Percentiles rank a stretch among this genome's conserved stretches.
Evolutionary conservation across 2,329 filamentous ascomycete genomes (phyloP).

Genomic region (Arachnomyces sp.): DNA sequence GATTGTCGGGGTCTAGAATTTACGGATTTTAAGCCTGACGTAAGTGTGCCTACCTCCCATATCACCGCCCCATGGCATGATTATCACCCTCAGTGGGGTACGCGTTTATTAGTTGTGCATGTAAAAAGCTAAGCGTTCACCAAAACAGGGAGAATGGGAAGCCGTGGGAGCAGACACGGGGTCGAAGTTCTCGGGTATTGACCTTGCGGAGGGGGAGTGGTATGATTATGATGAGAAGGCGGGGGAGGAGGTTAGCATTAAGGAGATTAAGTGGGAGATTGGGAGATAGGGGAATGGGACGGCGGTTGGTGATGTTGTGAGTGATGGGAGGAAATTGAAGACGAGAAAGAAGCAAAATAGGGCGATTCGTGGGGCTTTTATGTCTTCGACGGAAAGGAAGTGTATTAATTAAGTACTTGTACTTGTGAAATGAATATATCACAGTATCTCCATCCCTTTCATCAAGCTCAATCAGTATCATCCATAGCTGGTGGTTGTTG

Average conservation of each 20-base stretch:
- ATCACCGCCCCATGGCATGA: constrained; percentile 6
- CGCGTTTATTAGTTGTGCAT: no score
- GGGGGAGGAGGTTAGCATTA: constrained; percentile 84
- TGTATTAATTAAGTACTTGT: no score
- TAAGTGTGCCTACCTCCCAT: constrained; percentile 33
- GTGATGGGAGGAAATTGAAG: no score
- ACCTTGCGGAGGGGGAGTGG: constrained; percentile 87
- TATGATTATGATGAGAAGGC: constrained; percentile 97
- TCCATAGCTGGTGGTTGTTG: no score
- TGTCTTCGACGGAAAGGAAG: no score
- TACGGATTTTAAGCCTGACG: constrained; percentile 80
- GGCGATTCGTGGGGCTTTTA: no score
- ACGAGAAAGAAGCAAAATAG: no score
- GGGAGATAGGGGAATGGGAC: constrained; percentile 37
- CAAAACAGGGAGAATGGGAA: constrained; percentile 79
- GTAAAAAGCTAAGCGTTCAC: no score
- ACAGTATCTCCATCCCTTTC: no score
- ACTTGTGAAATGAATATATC: no score
- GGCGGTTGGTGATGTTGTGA: constrained; percentile 1
- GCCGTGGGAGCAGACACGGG: constrained; percentile 71
- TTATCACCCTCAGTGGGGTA: no score
- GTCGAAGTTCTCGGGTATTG: constrained; percentile 73
- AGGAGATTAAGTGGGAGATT: constrained; percentile 81
- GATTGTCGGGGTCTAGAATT: constrained; percentile 95
- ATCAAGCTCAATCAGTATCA: no score